These are phyloP conservation scores for Linum tenue DNA, from an alignment of 345 rosid species.

Conservation along the genomic window DNA sequence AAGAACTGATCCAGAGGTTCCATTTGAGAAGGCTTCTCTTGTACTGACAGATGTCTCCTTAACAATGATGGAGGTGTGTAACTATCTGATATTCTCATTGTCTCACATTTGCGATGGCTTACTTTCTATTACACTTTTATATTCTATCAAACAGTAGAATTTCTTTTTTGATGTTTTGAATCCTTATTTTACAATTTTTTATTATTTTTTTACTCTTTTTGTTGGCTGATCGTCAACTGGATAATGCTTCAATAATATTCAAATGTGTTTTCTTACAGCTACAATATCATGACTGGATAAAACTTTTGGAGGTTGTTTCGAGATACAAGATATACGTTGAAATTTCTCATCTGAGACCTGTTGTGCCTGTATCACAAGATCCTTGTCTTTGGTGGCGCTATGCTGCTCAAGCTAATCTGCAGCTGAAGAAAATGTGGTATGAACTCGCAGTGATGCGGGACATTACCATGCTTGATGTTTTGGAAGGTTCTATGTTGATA, in stretches of 20 bases:
- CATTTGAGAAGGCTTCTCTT: constrained; percentile 88
- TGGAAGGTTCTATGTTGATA: background rate
- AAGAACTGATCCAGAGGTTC: constrained; percentile 79
- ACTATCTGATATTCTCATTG: constrained; percentile 7
- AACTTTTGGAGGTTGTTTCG: constrained; percentile 79
- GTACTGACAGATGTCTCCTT: constrained; percentile 72
- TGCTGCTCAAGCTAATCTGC: constrained; percentile 78
- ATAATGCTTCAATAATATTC: constrained; percentile 14
- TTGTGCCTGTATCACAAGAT: constrained; percentile 56
- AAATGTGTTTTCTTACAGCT: constrained; percentile 39
- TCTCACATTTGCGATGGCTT: background rate
- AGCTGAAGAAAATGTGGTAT: constrained; percentile 83
- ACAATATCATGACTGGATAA: constrained; percentile 97
- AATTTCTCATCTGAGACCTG: constrained; percentile 83
- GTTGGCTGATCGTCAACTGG: constrained; percentile 13
- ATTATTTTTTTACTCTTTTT: constrained; percentile 1
- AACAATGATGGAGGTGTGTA: constrained; percentile 66
- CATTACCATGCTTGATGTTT: background rate
- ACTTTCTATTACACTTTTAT: background rate
- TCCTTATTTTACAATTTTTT: no score
- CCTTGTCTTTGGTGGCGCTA: constrained; percentile 85
- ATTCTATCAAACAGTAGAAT: background rate
- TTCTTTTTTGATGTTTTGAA: background rate
- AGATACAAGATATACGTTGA: constrained; percentile 75
- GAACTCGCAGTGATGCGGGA: background rate